phyloP scores from a whole-genome alignment of 2,329 filamentous ascomycete genomes.

The Fusarium cyanostomum region DNA sequence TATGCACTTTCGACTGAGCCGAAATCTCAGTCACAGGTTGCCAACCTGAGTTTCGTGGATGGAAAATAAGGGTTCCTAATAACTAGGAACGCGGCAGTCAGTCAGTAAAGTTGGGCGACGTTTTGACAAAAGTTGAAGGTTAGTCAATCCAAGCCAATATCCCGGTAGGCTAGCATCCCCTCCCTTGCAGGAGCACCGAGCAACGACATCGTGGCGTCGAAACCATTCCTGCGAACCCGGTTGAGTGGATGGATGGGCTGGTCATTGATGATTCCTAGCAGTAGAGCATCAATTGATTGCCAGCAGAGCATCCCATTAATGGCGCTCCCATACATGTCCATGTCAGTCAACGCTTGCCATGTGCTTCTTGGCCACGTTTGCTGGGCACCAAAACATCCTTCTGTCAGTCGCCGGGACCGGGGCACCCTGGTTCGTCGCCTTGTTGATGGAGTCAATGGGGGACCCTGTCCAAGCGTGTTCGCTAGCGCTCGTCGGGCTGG shows the following conservation, averaged over 20 bases:
- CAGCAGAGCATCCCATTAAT: not conserved
- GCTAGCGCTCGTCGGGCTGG: constrained; percentile 38
- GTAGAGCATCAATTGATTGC: constrained; percentile 6
- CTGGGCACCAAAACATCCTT: constrained; percentile 33
- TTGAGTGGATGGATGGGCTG: constrained; percentile 4
- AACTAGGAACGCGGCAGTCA: constrained; percentile 26
- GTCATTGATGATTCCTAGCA: not conserved
- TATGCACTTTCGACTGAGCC: constrained; percentile 9
- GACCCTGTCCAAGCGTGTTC: constrained; percentile 28
- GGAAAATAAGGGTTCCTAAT: constrained; percentile 10
- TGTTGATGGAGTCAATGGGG: constrained; percentile 32
- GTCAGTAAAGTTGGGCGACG: constrained; percentile 33
- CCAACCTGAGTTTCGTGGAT: constrained; percentile 9
- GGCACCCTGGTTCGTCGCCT: constrained; percentile 36
- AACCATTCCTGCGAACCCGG: constrained; percentile 23
- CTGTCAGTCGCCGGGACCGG: constrained; percentile 37
- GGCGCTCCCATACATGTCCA: constrained; percentile 2
- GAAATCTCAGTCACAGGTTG: constrained; percentile 31
- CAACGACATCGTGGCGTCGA: constrained; percentile 20
- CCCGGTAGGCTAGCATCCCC: constrained; percentile 25
- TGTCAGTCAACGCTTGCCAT: constrained; percentile 9
- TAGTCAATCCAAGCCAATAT: constrained; percentile 17
- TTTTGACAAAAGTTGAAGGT: constrained; percentile 31
- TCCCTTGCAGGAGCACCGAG: constrained; percentile 34
- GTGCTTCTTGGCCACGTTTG: constrained; percentile 16